These are phyloP conservation scores for Aureobasidium vineae DNA, from an alignment of 2,329 filamentous ascomycete species.

Conservation along the genomic window DNA sequence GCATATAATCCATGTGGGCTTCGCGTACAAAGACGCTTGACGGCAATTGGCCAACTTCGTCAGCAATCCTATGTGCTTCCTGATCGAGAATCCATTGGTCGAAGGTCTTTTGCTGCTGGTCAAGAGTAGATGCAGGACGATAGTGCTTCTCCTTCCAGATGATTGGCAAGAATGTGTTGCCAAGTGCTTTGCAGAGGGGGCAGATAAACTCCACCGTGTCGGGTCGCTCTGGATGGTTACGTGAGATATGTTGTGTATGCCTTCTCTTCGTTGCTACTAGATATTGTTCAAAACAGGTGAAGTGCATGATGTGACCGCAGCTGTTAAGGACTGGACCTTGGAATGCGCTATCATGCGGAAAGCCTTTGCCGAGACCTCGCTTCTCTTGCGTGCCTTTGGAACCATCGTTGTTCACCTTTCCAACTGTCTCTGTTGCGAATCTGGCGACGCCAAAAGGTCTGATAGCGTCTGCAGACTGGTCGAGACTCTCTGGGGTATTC, in stretches of 20 bases:
- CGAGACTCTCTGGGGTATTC: constrained; percentile 74
- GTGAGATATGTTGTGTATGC: constrained; percentile 87
- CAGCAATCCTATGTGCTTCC: constrained; percentile 5
- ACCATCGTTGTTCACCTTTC: constrained; percentile 72
- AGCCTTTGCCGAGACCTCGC: constrained; percentile 85
- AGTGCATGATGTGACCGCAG: constrained; percentile 99
- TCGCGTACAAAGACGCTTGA: constrained; percentile 4
- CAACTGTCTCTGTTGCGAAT: constrained; percentile 75
- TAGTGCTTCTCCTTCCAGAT: constrained; percentile 93
- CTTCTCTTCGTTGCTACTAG: constrained; percentile 78
- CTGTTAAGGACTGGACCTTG: constrained; percentile 81
- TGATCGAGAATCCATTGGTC: constrained; percentile 62
- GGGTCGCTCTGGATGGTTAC: constrained; percentile 85
- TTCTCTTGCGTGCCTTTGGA: constrained; percentile 69
- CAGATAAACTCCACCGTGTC: constrained; percentile 87
- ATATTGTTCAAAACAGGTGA: constrained; percentile 89
- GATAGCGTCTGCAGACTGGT: constrained; percentile 76
- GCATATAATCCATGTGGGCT: constrained; percentile 14
- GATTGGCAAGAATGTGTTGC: constrained; percentile 91
- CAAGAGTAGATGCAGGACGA: constrained; percentile 70
- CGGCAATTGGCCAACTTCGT: background rate
- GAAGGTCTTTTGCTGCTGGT: constrained; percentile 55
- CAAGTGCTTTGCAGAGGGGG: constrained; percentile 92
- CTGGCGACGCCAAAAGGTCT: constrained; percentile 89
- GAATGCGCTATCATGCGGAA: constrained; percentile 62